A percentile compares a stretch with the other conserved stretches of the same genome.
phyloP scores from a whole-genome alignment of 371 early-diverging fungal genomes.

The Mortierella sp. region DNA sequence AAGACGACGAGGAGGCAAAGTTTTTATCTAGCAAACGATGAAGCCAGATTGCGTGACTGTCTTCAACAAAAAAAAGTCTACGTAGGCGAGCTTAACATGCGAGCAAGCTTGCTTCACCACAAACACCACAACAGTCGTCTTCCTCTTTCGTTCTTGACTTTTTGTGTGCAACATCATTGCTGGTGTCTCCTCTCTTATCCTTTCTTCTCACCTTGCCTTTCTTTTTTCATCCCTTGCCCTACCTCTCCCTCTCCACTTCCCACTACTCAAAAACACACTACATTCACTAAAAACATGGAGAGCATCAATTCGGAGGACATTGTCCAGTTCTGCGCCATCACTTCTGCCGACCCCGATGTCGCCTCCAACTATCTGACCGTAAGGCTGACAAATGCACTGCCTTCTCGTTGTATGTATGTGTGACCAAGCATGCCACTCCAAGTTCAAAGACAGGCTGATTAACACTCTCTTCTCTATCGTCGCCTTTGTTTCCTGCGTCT shows the following conservation, averaged over 20 bases:
- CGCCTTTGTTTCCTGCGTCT: not conserved
- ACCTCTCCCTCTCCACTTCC: not conserved
- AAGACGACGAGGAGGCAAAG: slow-evolving; percentile 1
- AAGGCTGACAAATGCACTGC: slow-evolving; percentile 18
- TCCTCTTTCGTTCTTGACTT: not conserved
- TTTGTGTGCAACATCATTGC: not conserved
- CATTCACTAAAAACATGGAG: slow-evolving; percentile 14
- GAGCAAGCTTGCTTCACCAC: not conserved
- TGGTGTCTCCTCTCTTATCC: not conserved
- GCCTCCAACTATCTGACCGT: slow-evolving; percentile 72
- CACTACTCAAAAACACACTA: not conserved
- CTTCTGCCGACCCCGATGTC: slow-evolving; percentile 72
- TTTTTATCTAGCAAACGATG: not conserved
- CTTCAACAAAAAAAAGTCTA: not conserved
- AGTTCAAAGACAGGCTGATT: not conserved
- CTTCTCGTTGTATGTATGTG: not conserved
- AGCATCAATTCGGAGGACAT: slow-evolving; percentile 53
- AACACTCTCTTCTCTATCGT: not conserved
- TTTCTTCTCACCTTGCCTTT: not conserved
- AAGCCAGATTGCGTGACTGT: not conserved
- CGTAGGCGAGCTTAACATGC: slow-evolving; percentile 4
- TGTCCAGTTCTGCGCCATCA: slow-evolving; percentile 70
- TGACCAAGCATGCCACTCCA: slow-evolving; percentile 1
- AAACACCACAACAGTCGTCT: not conserved
- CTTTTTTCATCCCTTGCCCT: not conserved